These are phyloP conservation scores for Calonectria ilicicola DNA, from an alignment of 2,329 filamentous ascomycete species.

Conservation along the genomic window DNA sequence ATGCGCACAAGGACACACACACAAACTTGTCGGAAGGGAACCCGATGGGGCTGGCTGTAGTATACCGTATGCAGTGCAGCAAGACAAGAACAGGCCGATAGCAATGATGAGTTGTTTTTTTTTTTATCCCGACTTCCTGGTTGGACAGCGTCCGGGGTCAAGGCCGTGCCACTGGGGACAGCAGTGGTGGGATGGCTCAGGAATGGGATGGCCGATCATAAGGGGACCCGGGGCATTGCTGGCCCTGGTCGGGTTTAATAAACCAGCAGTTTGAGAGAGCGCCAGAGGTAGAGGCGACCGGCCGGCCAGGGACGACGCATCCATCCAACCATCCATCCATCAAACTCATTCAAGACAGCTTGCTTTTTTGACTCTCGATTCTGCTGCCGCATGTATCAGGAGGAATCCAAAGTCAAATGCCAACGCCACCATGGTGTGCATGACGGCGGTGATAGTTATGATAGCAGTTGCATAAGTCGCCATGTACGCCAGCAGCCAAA, in stretches of 20 bases:
- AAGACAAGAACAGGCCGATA: neutral
- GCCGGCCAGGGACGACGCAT: neutral
- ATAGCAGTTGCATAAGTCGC: neutral
- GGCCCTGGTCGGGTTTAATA: constrained; percentile 9
- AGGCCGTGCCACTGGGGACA: neutral
- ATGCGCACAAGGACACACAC: neutral
- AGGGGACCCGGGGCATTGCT: constrained; percentile 8
- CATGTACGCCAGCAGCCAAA: neutral
- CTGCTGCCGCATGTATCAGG: neutral
- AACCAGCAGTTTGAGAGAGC: neutral
- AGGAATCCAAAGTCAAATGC: neutral
- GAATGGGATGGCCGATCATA: constrained; percentile 22
- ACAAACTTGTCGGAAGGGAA: neutral
- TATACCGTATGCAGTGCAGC: neutral
- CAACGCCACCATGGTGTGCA: neutral
- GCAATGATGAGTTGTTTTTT: constrained; percentile 30
- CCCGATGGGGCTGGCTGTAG: neutral
- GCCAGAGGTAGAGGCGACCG: neutral
- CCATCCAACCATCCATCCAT: neutral
- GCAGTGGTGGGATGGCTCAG: neutral
- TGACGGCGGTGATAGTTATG: neutral
- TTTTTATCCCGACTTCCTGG: constrained; percentile 34
- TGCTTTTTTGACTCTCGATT: neutral
- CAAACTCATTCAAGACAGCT: neutral
- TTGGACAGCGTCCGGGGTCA: constrained; percentile 29